Percentiles rank a stretch among this genome's conserved stretches.
These are phyloP conservation scores for Leishmania guyanensis DNA, from an alignment of 208 protist genomes.

Conservation along the genomic window DNA sequence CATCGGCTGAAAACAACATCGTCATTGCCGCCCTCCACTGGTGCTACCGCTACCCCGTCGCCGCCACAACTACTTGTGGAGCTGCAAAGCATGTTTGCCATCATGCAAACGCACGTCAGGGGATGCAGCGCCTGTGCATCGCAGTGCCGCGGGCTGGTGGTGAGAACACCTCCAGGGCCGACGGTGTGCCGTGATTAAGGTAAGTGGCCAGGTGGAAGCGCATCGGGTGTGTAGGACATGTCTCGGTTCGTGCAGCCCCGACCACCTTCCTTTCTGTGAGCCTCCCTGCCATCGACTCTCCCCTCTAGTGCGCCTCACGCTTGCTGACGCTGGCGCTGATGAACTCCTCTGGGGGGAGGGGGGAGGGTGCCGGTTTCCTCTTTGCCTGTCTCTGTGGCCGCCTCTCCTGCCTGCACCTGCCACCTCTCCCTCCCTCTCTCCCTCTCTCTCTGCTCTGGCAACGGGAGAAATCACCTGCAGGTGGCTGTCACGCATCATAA, in stretches of 20 bases:
- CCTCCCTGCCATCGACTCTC: neutral
- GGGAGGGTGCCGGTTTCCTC: no score
- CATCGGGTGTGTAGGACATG: neutral
- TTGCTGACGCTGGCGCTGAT: no score
- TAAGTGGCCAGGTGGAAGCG: neutral
- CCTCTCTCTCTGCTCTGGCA: no score
- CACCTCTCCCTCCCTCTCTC: no score
- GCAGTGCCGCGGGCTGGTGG: slow-evolving; percentile 6
- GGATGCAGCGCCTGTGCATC: slow-evolving; percentile 10
- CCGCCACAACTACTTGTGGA: slow-evolving; percentile 19
- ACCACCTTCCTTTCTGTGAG: neutral
- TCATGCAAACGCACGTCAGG: slow-evolving; percentile 16
- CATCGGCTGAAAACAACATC: slow-evolving; percentile 8
- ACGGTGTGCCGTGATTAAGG: neutral
- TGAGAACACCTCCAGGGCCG: neutral
- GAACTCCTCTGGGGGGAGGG: no score
- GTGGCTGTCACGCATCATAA: no score
- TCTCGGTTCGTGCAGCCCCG: neutral
- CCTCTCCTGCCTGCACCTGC: no score
- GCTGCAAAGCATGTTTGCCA: slow-evolving; percentile 7
- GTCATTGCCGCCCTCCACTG: neutral
- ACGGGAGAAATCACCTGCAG: no score
- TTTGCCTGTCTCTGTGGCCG: no score
- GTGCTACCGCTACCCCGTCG: neutral
- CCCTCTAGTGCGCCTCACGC: no score